phyloP scores from a whole-genome alignment of 208 protist genomes.

The Eutreptiella sp. region DNA sequence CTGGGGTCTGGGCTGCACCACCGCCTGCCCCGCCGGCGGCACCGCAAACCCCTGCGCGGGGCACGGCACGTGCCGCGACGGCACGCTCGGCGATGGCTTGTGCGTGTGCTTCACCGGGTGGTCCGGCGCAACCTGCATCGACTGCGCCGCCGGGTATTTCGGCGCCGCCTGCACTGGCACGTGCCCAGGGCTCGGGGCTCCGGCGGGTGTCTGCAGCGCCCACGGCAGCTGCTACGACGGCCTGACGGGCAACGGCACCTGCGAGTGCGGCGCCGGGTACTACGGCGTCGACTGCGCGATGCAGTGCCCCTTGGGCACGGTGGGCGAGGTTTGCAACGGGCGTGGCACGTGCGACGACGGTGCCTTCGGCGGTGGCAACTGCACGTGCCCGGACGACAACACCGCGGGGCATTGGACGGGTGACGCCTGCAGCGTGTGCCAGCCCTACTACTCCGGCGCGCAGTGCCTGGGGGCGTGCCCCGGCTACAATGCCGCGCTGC shows the following conservation, averaged over 20 bases:
- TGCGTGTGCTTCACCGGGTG: constrained; percentile 18
- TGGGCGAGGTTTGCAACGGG: neutral
- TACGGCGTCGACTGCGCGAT: neutral
- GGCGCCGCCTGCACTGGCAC: constrained; percentile 1
- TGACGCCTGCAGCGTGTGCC: constrained; percentile 4
- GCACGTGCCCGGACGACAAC: neutral
- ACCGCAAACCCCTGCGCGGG: constrained; percentile 12
- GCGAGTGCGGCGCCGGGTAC: constrained; percentile 3
- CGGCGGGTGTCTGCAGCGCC: too few species aligned
- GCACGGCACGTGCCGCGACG: constrained; percentile 10
- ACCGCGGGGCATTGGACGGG: neutral
- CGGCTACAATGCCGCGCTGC: constrained; percentile 4
- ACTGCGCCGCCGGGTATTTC: constrained; percentile 16
- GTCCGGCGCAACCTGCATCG: constrained; percentile 1
- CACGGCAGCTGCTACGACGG: too few species aligned
- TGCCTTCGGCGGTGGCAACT: neutral
- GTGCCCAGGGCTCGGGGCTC: constrained; percentile 3
- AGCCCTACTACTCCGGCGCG: constrained; percentile 2
- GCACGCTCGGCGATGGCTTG: constrained; percentile 3
- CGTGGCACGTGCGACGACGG: neutral
- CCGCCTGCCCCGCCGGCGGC: constrained; percentile 1
- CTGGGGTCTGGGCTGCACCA: neutral
- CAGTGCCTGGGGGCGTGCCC: constrained; percentile 2
- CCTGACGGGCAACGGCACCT: too few species aligned
- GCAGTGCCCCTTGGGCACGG: neutral